Base-by-base conservation (phyloP, 78 protist species). In the Thecamonas trahens region DNA sequence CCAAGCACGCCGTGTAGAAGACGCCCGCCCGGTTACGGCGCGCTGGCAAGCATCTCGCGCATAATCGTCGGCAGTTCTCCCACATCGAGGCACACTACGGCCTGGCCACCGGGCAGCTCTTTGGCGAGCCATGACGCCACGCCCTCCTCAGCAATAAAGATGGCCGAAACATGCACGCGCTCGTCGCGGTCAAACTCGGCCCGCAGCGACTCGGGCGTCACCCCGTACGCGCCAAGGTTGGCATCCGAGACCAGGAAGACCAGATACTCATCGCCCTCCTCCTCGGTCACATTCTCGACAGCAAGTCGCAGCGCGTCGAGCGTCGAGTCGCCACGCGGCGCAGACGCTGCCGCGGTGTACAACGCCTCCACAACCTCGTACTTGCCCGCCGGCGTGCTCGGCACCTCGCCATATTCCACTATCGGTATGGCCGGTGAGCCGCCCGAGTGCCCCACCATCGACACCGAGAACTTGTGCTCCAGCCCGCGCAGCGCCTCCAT, bases 401-500 rank as follows among this genome's bases (percentile, higher is more conserved):
- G 79, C 34, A 83, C 74, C 38, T 26, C 31, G 42, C 72, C 80
- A 42, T 35, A 80, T 38, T 34, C 79, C n/a, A 85, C 84, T 5
- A 85, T 50, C 37, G 78, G 74, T 7, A 50, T 17, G 59, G 6
- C 13, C 22, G 80, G 80, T 2, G 52, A 26, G 39, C 70, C 80
- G 31, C 92, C 92, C 9, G 80, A 76, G 62, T 87, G 92, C 4
- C 88, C 92, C 2, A 79, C 79, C n/a, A 86, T 54, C 18, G 74
- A 5, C 70, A 70, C 76, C 32, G 29, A n/a, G 59, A 45, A 76
- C 59, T 72, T 77, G 72, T 77, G 85, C 61, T 70, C 83, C 14
- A 58, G 62, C 28, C 85, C 85, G 7, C 2, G 53, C 26, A 87
- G 28, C 7, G 74, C 28, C 55, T 82, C 88, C 53, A 82, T 55